Percentiles rank a stretch among this genome's conserved stretches.
Conservation (phyloP, 495 filamentous ascomycete species). For the Podospora pseudocomata region DNA sequence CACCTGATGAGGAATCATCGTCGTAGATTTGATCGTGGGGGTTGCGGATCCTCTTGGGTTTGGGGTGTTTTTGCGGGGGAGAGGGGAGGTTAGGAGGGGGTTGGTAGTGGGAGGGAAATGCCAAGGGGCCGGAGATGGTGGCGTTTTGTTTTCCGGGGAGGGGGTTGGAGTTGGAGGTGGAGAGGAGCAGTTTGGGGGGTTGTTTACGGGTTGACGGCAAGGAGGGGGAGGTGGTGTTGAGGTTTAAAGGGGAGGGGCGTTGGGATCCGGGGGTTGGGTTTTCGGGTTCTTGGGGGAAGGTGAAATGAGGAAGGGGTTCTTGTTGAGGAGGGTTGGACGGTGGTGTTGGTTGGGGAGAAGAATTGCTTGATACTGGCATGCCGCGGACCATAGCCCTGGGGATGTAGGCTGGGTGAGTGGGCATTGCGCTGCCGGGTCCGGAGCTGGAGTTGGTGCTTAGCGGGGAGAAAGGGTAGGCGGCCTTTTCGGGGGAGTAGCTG, state of each 20-base stretch:
- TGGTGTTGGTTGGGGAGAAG: conserved; percentile 6
- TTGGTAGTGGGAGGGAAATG: conserved; percentile 23
- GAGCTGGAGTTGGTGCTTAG: conserved; percentile 22
- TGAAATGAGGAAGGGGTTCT: neutral
- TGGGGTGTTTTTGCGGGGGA: neutral
- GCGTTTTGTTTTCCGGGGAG: conserved; percentile 20
- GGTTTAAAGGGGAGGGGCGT: neutral
- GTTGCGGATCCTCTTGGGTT: neutral
- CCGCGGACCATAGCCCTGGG: conserved; percentile 36
- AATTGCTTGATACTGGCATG: conserved; percentile 10
- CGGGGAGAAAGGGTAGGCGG: conserved; percentile 19
- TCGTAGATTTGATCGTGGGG: conserved; percentile 2
- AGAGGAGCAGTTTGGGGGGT: neutral
- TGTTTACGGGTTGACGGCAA: neutral
- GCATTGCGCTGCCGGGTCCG: conserved; percentile 30
- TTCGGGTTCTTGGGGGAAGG: neutral
- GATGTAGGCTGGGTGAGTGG: conserved; percentile 49
- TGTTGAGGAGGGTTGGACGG: conserved; percentile 6
- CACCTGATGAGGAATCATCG: neutral
- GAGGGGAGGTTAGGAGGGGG: neutral
- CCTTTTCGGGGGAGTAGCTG: conserved; percentile 23
- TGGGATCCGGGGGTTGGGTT: neutral
- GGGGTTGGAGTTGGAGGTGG: conserved; percentile 10
- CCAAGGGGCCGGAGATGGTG: conserved; percentile 26
- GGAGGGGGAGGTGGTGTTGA: conserved; percentile 11